Conservation (phyloP, 169 alveolate genomes). For the Eimeria acervulina region DNA sequence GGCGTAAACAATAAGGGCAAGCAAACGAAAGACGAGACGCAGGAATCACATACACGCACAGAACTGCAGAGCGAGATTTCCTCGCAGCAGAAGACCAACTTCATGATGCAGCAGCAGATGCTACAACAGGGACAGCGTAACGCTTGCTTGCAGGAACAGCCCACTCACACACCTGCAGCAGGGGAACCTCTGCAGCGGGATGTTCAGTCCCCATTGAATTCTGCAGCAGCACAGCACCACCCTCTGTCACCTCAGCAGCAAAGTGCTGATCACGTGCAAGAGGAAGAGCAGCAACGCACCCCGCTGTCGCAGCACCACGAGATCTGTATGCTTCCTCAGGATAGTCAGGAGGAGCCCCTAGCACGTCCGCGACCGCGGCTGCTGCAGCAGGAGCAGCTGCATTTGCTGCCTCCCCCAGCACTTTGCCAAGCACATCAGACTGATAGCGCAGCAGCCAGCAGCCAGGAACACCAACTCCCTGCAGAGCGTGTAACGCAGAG, state of each 20-base stretch:
- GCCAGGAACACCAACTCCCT: background rate
- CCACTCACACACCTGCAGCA: background rate
- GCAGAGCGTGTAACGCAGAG: background rate
- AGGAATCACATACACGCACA: background rate
- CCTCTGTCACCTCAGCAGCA: background rate
- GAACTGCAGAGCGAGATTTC: background rate
- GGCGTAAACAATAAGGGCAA: background rate
- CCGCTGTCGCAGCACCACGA: background rate
- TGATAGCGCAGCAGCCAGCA: background rate
- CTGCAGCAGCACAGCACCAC: constrained; percentile 23
- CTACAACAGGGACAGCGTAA: background rate
- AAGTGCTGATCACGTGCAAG: background rate
- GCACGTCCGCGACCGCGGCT: background rate
- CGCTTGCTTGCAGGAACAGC: background rate
- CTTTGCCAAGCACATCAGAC: background rate
- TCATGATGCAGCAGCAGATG: background rate
- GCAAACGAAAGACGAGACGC: background rate
- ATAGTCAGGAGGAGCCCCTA: background rate
- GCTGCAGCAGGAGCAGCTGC: constrained; percentile 56
- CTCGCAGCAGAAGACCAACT: background rate
- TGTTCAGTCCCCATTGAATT: background rate
- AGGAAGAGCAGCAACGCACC: background rate
- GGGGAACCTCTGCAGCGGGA: background rate
- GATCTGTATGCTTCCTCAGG: background rate
- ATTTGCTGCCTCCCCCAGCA: background rate